Conservation (phyloP, 1,284 basidiomycete species). For the Sutorius eximius region DNA sequence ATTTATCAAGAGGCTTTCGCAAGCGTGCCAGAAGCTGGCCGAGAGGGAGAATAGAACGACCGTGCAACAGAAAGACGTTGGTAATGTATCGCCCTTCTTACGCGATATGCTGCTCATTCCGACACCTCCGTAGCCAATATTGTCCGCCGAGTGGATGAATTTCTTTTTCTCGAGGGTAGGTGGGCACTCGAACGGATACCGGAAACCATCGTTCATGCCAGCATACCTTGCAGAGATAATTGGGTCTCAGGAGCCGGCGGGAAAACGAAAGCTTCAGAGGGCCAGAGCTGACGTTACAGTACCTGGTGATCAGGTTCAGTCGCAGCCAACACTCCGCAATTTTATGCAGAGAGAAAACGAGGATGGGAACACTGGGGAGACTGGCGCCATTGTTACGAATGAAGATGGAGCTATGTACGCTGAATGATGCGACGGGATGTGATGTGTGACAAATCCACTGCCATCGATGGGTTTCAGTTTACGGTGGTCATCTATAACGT, state of each 20-base stretch:
- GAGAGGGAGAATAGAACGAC: slow-evolving; percentile 63
- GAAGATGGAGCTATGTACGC: slow-evolving; percentile 37
- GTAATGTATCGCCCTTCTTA: slow-evolving; percentile 39
- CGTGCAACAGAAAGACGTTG: slow-evolving; percentile 69
- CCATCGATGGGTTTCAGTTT: not conserved
- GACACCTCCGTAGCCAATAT: slow-evolving; percentile 48
- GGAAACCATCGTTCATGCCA: slow-evolving; percentile 4
- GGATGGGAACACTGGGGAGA: slow-evolving; percentile 23
- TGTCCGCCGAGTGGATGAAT: slow-evolving; percentile 67
- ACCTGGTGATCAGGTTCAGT: slow-evolving; percentile 19
- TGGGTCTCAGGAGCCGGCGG: slow-evolving; percentile 45
- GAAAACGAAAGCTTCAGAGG: slow-evolving; percentile 44
- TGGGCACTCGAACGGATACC: slow-evolving; percentile 19
- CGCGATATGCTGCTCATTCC: not conserved
- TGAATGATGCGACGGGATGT: slow-evolving; percentile 14
- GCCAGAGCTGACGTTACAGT: slow-evolving; percentile 17
- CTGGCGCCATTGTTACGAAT: slow-evolving; percentile 25
- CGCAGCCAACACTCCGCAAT: slow-evolving; percentile 44
- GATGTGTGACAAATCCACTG: not conserved
- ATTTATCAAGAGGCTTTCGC: slow-evolving; percentile 65
- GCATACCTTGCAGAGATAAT: slow-evolving; percentile 48
- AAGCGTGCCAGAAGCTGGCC: slow-evolving; percentile 61
- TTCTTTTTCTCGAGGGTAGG: slow-evolving; percentile 65
- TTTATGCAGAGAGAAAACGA: slow-evolving; percentile 37
- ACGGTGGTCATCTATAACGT: not conserved